Percentiles rank a stretch among this genome's conserved stretches.
These are phyloP conservation scores for Oldenlandia corymbosa DNA, from an alignment of 257 asterid genomes.

Conservation along the genomic window DNA sequence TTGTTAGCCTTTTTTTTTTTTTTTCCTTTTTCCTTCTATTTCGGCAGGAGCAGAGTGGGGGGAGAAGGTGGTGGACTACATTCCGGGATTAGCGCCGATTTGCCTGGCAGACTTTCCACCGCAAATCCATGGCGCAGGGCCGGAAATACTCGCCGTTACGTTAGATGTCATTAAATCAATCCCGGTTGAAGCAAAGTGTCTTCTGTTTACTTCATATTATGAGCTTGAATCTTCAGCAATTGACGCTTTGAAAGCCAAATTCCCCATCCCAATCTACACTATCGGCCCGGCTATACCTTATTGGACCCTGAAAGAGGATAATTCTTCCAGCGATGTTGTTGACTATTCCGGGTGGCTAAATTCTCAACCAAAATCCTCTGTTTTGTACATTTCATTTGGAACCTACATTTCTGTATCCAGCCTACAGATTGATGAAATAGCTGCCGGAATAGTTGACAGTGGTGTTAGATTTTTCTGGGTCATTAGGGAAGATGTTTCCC, in stretches of 20 bases:
- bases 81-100: constrained; percentile 48
- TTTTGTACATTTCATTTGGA: constrained; percentile 59
- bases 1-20: no score
- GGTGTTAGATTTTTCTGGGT: constrained; percentile 51
- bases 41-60: constrained; percentile 40
- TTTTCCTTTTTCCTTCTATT: no score
- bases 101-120: constrained; percentile 41
- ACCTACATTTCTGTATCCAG: constrained; percentile 53
- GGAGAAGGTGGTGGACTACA: constrained; percentile 32
- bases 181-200: constrained; percentile 38
- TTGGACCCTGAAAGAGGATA: constrained; percentile 23
- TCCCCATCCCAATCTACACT: constrained; percentile 45
- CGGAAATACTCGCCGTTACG: no score
- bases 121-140: no score
- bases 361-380: constrained; percentile 55
- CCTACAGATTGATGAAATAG: constrained; percentile 43
- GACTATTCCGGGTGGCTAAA: constrained; percentile 50
- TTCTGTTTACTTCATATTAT: constrained; percentile 35
- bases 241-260: constrained; percentile 33
- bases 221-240: constrained; percentile 48
- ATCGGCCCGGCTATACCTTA: constrained; percentile 67
- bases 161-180: no score
- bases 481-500: constrained; percentile 35
- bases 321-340: background rate
- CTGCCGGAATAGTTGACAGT: constrained; percentile 26